Evolutionary conservation across 768 basidiomycete genomes (phyloP).

Genomic region (Dictyophora rubrovolvata): DNA sequence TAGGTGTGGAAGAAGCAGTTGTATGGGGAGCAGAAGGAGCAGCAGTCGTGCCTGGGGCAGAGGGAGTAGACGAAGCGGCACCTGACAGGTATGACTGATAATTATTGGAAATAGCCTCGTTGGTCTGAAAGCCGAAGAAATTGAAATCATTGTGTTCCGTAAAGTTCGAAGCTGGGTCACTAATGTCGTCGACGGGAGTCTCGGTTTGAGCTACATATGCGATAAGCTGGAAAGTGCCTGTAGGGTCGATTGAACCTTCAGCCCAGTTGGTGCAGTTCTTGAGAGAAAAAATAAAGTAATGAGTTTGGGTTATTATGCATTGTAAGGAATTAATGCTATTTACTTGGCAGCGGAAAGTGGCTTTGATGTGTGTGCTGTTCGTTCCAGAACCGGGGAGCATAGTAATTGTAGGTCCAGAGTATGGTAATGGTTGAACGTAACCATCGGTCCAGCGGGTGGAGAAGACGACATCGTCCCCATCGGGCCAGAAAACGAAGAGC

Average conservation of each 20-base stretch:
- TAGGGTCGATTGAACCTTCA: slow-evolving; percentile 19
- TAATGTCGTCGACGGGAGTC: slow-evolving; percentile 16
- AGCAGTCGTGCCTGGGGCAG: neutral
- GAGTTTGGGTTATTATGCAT: neutral
- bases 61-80: neutral
- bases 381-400: slow-evolving; percentile 16
- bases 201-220: slow-evolving; percentile 19
- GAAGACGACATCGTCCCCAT: slow-evolving; percentile 16
- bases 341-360: slow-evolving; percentile 23
- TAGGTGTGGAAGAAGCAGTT: neutral
- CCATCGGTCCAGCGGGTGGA: slow-evolving; percentile 21
- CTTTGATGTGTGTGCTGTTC: slow-evolving; percentile 19
- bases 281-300: neutral
- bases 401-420: slow-evolving; percentile 19
- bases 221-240: slow-evolving; percentile 16
- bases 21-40: neutral
- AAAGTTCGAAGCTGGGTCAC: slow-evolving; percentile 19
- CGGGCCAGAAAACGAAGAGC: slow-evolving; percentile 20
- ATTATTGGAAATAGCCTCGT: slow-evolving; percentile 15
- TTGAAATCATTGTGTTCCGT: slow-evolving; percentile 20
- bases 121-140: slow-evolving; percentile 20
- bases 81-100: slow-evolving; percentile 11
- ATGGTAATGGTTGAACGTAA: slow-evolving; percentile 17
- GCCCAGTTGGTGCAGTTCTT: slow-evolving; percentile 23
- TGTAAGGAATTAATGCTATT: too few relatives aligned